phyloP scores from a whole-genome alignment of 108 stramenopile genomes.

The Heterococcus sp. region DNA sequence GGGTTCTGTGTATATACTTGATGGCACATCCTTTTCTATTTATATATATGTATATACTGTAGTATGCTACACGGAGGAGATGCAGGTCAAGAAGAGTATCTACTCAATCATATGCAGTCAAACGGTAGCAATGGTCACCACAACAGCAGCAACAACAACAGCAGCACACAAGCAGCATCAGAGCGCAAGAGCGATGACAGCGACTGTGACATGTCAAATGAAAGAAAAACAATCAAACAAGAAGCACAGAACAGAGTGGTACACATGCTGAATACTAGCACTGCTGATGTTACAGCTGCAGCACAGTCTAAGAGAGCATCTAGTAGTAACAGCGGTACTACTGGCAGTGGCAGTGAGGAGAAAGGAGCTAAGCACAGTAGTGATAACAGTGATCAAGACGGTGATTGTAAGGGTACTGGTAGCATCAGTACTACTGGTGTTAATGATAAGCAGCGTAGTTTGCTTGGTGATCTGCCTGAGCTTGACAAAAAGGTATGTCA shows the following conservation, averaged over 20 bases:
- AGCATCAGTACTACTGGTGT: too few species aligned
- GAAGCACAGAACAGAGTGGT: not conserved
- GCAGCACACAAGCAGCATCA: not conserved
- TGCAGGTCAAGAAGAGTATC: not conserved
- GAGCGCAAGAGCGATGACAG: not conserved
- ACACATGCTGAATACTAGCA: not conserved
- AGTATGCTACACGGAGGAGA: conserved; percentile 1
- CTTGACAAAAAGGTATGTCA: not conserved
- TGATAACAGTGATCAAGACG: not conserved
- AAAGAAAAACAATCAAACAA: not conserved
- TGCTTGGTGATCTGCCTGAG: conserved; percentile 47
- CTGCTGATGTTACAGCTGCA: not conserved
- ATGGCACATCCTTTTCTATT: too few species aligned
- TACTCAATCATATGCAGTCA: not conserved
- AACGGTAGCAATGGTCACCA: too few species aligned
- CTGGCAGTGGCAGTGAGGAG: not conserved
- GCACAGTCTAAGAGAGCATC: not conserved
- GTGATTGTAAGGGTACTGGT: too few species aligned
- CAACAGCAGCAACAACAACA: not conserved
- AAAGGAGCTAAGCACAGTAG: not conserved
- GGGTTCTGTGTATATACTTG: too few species aligned
- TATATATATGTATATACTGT: too few species aligned
- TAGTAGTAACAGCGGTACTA: too few species aligned
- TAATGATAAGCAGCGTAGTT: not conserved
- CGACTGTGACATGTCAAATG: not conserved